phyloP scores from a whole-genome alignment of 2,329 filamentous ascomycete species.

The Trichoderma endophyticum region DNA sequence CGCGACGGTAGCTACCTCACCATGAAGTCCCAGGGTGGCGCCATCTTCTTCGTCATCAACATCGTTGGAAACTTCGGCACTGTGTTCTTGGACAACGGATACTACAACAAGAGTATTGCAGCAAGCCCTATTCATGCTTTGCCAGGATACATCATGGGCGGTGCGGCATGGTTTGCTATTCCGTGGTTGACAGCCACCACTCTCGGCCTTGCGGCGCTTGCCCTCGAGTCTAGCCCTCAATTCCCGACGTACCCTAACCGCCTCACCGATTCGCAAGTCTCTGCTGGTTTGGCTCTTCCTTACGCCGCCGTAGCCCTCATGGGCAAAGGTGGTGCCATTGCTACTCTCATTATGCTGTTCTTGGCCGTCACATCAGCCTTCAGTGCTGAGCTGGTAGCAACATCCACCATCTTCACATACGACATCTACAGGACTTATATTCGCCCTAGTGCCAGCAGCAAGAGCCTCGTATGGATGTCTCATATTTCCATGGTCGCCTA shows the following conservation, averaged over 20 bases:
- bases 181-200: slow-evolving; percentile 88
- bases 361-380: slow-evolving; percentile 86
- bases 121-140: slow-evolving; percentile 81
- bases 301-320: slow-evolving; percentile 81
- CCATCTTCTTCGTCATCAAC: slow-evolving; percentile 89
- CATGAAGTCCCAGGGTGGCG: slow-evolving; percentile 69
- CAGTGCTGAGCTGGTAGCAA: slow-evolving; percentile 80
- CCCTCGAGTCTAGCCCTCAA: slow-evolving; percentile 68
- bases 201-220: slow-evolving; percentile 78
- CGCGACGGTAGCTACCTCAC: slow-evolving; percentile 79
- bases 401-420: slow-evolving; percentile 83
- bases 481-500: slow-evolving; percentile 68
- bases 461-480: slow-evolving; percentile 76
- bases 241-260: slow-evolving; percentile 73
- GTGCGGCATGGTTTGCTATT: slow-evolving; percentile 87
- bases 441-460: slow-evolving; percentile 72
- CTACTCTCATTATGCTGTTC: slow-evolving; percentile 77
- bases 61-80: slow-evolving; percentile 78
- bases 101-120: slow-evolving; percentile 93
- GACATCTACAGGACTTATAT: slow-evolving; percentile 87
- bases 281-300: slow-evolving; percentile 78
- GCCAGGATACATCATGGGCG: slow-evolving; percentile 83
- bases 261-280: slow-evolving; percentile 71
- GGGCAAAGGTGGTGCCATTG: slow-evolving; percentile 75
- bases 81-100: slow-evolving; percentile 83